Conservation (phyloP, 805 yeast genomes). For the Barnettozyma pratensis region DNA sequence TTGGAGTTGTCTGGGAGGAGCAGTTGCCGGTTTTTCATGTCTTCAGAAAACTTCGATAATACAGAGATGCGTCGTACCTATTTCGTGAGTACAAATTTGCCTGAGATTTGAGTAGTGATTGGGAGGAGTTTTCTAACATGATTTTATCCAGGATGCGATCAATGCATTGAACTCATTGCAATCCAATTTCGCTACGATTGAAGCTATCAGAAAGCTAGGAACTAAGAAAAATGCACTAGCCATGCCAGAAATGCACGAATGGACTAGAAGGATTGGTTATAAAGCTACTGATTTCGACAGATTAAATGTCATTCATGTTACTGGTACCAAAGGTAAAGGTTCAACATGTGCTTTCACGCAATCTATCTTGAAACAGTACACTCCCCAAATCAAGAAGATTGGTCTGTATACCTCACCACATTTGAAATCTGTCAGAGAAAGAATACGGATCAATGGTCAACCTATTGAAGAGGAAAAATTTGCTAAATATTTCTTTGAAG, state of each 20-base stretch:
- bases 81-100: neutral
- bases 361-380: conserved; percentile 67
- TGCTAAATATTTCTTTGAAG: conserved; percentile 87
- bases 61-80: conserved; percentile 3
- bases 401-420: conserved; percentile 98
- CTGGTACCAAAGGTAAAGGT: conserved; percentile 99
- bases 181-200: conserved; percentile 85
- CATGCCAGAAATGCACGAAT: conserved; percentile 81
- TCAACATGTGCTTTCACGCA: conserved; percentile 94
- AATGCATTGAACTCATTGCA: conserved; percentile 80
- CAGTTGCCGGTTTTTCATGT: neutral
- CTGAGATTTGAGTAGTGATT: neutral
- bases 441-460: conserved; percentile 80
- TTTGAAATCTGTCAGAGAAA: conserved; percentile 84
- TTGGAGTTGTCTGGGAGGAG: no score
- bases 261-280: conserved; percentile 70
- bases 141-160: conserved; percentile 61
- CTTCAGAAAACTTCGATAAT: neutral
- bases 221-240: conserved; percentile 55
- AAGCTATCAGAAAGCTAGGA: conserved; percentile 72
- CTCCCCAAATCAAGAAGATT: conserved; percentile 45
- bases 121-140: neutral
- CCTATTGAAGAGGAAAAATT: conserved; percentile 80
- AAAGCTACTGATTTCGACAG: conserved; percentile 60
- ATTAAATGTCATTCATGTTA: conserved; percentile 80